These are phyloP conservation scores for Termitomyces sp. DNA, from an alignment of 768 basidiomycete genomes.

Conservation along the genomic window DNA sequence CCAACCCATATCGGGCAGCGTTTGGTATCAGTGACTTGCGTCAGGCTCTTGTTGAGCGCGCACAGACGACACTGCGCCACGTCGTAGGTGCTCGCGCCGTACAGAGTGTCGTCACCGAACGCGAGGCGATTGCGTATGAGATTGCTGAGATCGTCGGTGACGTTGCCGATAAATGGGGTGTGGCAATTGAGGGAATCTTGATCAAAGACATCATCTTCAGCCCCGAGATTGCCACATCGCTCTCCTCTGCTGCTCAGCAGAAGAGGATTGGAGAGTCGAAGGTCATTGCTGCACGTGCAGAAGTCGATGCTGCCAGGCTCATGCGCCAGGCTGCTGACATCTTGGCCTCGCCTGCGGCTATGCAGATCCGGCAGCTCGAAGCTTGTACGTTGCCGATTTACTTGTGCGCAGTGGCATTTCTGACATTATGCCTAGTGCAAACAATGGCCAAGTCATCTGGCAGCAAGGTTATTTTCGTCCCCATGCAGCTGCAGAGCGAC, in stretches of 20 bases:
- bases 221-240: slow-evolving; percentile 80
- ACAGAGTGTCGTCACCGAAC: slow-evolving; percentile 95
- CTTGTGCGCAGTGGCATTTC: neutral
- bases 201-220: slow-evolving; percentile 95
- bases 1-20: slow-evolving; percentile 87
- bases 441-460: slow-evolving; percentile 87
- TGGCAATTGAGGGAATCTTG: slow-evolving; percentile 92
- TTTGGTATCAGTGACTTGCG: slow-evolving; percentile 91
- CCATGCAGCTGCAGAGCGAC: slow-evolving; percentile 84
- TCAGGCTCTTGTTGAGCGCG: slow-evolving; percentile 76
- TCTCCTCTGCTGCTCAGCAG: slow-evolving; percentile 94
- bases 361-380: slow-evolving; percentile 97
- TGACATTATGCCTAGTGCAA: slow-evolving; percentile 46
- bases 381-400: slow-evolving; percentile 40
- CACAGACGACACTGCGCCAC: slow-evolving; percentile 94
- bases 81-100: slow-evolving; percentile 93
- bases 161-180: slow-evolving; percentile 94
- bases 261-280: slow-evolving; percentile 97
- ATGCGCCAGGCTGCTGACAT: slow-evolving; percentile 98
- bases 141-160: slow-evolving; percentile 95
- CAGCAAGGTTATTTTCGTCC: slow-evolving; percentile 92
- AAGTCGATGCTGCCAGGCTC: slow-evolving; percentile 90
- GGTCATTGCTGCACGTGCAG: slow-evolving; percentile 92
- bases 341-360: slow-evolving; percentile 88
- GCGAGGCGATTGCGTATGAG: slow-evolving; percentile 93